Evolutionary conservation across 2,329 filamentous ascomycete genomes (phyloP).

Genomic region (Apiospora marii): DNA sequence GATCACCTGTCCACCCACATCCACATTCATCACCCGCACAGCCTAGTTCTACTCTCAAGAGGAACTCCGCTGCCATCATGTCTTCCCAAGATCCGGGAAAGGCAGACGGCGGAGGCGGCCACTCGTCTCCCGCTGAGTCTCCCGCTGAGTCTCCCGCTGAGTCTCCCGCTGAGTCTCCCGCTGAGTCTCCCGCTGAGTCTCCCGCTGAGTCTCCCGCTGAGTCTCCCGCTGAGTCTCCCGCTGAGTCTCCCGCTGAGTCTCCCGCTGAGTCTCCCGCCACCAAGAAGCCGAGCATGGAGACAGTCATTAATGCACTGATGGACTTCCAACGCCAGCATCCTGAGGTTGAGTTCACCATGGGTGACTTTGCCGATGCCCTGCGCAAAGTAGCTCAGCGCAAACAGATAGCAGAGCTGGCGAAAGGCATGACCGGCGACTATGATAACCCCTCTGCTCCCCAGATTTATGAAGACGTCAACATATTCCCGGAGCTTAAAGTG

Average conservation of each 20-base stretch:
- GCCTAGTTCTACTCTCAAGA: not conserved
- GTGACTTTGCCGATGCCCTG: constrained; percentile 10
- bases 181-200: no score
- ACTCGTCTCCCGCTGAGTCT: not conserved
- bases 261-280: not conserved
- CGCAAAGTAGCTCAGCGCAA: not conserved
- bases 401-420: not conserved
- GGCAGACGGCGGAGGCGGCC: not conserved
- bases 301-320: not conserved
- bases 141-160: no score
- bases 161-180: no score
- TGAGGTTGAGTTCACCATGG: not conserved
- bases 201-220: no score
- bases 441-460: not conserved
- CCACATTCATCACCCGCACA: no score
- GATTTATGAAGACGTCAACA: not conserved
- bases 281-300: not conserved
- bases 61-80: not conserved
- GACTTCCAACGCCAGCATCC: not conserved
- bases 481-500: not conserved
- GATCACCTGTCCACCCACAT: not conserved
- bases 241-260: no score
- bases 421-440: not conserved
- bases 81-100: constrained; percentile 17
- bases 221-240: no score